Evolutionary conservation across 2,329 filamentous ascomycete species (phyloP).

Genomic region (Trichoderma sp.): DNA sequence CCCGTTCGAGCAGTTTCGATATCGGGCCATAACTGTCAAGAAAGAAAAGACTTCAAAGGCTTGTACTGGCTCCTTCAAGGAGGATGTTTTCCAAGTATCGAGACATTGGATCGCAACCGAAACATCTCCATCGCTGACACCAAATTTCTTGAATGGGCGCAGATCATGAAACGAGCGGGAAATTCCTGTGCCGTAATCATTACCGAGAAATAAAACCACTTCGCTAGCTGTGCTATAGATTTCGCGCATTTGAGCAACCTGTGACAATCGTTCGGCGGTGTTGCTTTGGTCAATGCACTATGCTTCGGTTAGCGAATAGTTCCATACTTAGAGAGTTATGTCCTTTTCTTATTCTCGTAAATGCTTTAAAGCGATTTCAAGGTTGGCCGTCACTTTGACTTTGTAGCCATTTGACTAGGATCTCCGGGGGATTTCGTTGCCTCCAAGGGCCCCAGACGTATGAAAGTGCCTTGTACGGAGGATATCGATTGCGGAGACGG

Average conservation of each 20-base stretch:
- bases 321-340: not conserved
- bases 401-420: not conserved
- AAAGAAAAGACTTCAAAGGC: not conserved
- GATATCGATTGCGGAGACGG: not conserved
- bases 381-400: not conserved
- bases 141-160: not conserved
- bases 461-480: not conserved
- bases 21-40: not conserved
- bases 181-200: not conserved
- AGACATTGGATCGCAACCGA: not conserved
- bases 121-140: not conserved
- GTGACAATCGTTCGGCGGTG: not conserved
- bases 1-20: fast-evolving
- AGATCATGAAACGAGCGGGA: not conserved
- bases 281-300: conserved; percentile 3
- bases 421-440: not conserved
- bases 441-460: not conserved
- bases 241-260: conserved; percentile 1
- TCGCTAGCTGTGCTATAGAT: not conserved
- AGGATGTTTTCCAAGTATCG: not conserved
- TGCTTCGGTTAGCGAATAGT: not conserved
- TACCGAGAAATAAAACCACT: not conserved
- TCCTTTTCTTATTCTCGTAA: not conserved
- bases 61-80: not conserved
- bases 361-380: not conserved